Conservation (phyloP, 2,329 filamentous ascomycete genomes). For the Escovopsis sp. region DNA sequence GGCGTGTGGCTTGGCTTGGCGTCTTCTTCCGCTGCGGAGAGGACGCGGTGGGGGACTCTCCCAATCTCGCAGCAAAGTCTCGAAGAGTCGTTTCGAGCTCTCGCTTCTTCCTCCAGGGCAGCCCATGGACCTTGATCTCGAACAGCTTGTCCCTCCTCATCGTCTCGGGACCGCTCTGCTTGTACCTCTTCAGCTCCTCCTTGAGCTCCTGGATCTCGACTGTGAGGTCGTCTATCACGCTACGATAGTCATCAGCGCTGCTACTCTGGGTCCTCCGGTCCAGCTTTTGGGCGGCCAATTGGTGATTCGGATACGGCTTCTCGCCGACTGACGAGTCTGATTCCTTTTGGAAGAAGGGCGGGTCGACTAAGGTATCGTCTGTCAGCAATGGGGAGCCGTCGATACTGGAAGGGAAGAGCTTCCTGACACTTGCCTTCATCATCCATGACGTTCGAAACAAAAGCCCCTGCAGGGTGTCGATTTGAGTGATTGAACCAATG, state of each 20-base stretch:
- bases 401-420: too few relatives aligned
- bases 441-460: constrained; percentile 32
- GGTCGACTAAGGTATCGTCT: constrained; percentile 25
- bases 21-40: constrained; percentile 26
- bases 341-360: constrained; percentile 40
- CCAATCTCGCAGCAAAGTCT: constrained; percentile 52
- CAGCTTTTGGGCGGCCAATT: constrained; percentile 15
- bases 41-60: constrained; percentile 30
- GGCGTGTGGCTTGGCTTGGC: constrained; percentile 23
- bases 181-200: constrained; percentile 56
- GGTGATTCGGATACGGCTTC: constrained; percentile 11
- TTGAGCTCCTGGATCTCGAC: constrained; percentile 70
- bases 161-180: constrained; percentile 49
- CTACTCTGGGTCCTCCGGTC: constrained; percentile 31
- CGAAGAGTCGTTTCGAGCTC: constrained; percentile 62
- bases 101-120: constrained; percentile 57
- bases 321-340: constrained; percentile 38
- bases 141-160: constrained; percentile 66
- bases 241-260: constrained; percentile 60
- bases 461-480: constrained; percentile 29
- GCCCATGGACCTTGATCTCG: constrained; percentile 64
- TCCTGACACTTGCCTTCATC: constrained; percentile 17
- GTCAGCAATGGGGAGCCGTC: constrained; percentile 5
- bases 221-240: constrained; percentile 78
- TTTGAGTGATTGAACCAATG: constrained; percentile 43